Percentiles rank a stretch among this genome's conserved stretches.
Evolutionary conservation across 768 basidiomycete species (phyloP).

Genomic region (Mycena epipterygia): DNA sequence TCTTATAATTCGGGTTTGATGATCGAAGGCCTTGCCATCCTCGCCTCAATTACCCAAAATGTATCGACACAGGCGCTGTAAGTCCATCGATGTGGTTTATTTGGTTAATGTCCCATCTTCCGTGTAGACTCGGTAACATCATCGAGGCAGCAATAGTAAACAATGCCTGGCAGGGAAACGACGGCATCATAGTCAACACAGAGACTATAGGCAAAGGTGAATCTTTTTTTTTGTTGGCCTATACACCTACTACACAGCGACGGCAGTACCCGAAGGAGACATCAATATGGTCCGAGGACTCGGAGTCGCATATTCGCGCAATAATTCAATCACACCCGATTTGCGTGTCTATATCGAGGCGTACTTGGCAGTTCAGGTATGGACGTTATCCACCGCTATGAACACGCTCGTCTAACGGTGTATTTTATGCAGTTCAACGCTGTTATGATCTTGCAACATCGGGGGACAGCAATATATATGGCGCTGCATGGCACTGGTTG

Average conservation of each 20-base stretch:
- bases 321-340: neutral
- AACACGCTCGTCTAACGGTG: neutral
- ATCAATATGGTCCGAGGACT: too few relatives aligned
- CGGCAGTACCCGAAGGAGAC: too few relatives aligned
- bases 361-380: slow-evolving; percentile 14
- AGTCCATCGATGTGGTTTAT: neutral
- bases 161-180: neutral
- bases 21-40: slow-evolving; percentile 21
- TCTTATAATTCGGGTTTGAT: slow-evolving; percentile 16
- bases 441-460: neutral
- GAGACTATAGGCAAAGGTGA: too few relatives aligned
- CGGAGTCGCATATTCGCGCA: neutral
- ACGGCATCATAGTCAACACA: slow-evolving; percentile 22
- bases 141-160: slow-evolving; percentile 7
- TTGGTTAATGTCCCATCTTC: neutral
- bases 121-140: neutral
- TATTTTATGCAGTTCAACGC: slow-evolving; percentile 7
- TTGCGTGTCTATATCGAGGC: neutral
- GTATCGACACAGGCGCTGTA: neutral
- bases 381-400: neutral
- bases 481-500: too few relatives aligned
- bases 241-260: too few relatives aligned
- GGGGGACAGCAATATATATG: neutral
- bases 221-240: too few relatives aligned
- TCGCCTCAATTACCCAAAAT: slow-evolving; percentile 14